phyloP scores from a whole-genome alignment of 768 basidiomycete genomes.

The Cystobasidium tubakii region DNA sequence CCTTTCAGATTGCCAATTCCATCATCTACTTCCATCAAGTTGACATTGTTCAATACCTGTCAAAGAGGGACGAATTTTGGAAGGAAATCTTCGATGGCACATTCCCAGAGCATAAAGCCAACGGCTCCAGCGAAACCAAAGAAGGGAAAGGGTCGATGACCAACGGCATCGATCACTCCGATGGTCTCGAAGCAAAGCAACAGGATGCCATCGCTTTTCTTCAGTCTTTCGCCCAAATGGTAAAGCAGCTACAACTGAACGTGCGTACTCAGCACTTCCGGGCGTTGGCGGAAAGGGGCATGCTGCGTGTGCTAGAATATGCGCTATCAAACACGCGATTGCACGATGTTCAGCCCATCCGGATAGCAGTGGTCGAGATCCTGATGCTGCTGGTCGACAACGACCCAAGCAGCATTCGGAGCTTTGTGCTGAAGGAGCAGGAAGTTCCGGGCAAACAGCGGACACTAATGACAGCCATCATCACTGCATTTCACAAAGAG shows the following conservation, averaged over 20 bases:
- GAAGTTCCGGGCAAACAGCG: constrained; percentile 55
- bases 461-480: constrained; percentile 54
- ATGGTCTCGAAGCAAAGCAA: constrained; percentile 43
- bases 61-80: constrained; percentile 68
- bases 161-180: background rate
- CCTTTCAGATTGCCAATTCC: constrained; percentile 92
- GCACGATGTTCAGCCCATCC: constrained; percentile 58
- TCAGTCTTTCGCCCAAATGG: constrained; percentile 89
- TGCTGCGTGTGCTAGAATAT: constrained; percentile 89
- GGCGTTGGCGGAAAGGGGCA: constrained; percentile 74
- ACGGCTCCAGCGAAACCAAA: background rate
- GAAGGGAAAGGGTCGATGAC: background rate
- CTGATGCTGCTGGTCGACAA: constrained; percentile 80
- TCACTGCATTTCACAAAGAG: constrained; percentile 69
- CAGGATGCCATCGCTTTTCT: constrained; percentile 78
- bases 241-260: constrained; percentile 89
- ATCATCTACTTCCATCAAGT: constrained; percentile 99
- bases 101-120: constrained; percentile 50
- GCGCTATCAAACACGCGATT: constrained; percentile 62
- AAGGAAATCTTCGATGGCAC: constrained; percentile 64
- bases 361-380: constrained; percentile 78
- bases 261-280: constrained; percentile 80
- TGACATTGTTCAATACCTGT: constrained; percentile 87
- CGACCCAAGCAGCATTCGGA: constrained; percentile 76
- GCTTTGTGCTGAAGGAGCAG: constrained; percentile 58